These are phyloP conservation scores for Camelina laxa DNA, from an alignment of 345 rosid species.

Conservation along the genomic window DNA sequence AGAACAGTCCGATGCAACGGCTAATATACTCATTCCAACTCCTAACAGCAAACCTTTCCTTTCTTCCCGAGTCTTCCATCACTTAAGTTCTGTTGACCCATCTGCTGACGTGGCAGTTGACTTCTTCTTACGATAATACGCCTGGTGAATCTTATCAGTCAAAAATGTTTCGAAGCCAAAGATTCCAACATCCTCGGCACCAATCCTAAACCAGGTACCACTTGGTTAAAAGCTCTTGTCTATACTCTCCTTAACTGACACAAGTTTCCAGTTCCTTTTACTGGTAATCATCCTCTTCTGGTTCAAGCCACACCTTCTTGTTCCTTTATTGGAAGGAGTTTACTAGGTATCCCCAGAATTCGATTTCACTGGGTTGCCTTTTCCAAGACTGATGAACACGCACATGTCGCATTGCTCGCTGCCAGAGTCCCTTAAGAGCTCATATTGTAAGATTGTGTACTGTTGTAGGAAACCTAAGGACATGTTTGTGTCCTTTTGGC, in stretches of 20 bases:
- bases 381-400: conserved; percentile 58
- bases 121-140: too few species aligned
- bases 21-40: too few species aligned
- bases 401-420: conserved; percentile 50
- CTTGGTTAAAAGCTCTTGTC: conserved; percentile 65
- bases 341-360: conserved; percentile 30
- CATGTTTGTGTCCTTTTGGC: conserved; percentile 60
- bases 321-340: conserved; percentile 55
- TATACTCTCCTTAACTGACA: conserved; percentile 55
- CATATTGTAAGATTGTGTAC: conserved; percentile 55
- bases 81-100: too few species aligned
- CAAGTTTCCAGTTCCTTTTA: conserved; percentile 35
- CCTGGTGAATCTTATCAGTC: too few species aligned
- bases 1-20: too few species aligned
- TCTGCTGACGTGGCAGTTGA: too few species aligned
- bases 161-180: conserved; percentile 49
- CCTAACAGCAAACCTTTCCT: too few species aligned
- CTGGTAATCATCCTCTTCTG: conserved; percentile 56
- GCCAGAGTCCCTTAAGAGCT: conserved; percentile 47
- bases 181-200: conserved; percentile 57
- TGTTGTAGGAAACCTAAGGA: conserved; percentile 63
- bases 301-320: conserved; percentile 59
- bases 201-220: conserved; percentile 67
- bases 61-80: too few species aligned
- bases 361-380: conserved; percentile 25